Evolutionary conservation across 1,284 basidiomycete species (phyloP).

Genomic region (Rhodofomes roseus): DNA sequence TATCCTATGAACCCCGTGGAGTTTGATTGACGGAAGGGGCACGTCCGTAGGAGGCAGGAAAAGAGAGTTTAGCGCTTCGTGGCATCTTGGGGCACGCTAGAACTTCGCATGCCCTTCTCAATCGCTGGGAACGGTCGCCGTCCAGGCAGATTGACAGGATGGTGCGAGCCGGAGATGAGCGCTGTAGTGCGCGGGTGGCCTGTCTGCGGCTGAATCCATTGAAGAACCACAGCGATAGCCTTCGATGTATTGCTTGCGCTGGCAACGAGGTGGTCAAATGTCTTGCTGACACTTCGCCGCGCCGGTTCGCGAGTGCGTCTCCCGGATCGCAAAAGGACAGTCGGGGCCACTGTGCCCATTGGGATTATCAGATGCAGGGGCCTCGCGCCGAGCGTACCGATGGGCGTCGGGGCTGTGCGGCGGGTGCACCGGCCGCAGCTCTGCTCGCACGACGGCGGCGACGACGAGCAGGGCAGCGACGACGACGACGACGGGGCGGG

Average conservation of each 20-base stretch:
- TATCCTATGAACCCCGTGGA: conserved; percentile 3
- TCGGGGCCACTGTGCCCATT: background rate
- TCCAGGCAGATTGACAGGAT: background rate
- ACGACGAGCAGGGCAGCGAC: background rate
- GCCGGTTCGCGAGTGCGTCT: conserved; percentile 4
- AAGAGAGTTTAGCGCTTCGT: conserved; percentile 9
- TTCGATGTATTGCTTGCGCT: conserved; percentile 6
- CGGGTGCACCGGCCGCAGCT: background rate
- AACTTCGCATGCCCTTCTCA: conserved; percentile 1
- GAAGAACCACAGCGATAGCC: background rate
- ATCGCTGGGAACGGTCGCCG: conserved; percentile 7
- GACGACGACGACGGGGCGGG: background rate
- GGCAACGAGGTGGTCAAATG: conserved; percentile 11
- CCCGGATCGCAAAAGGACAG: conserved; percentile 2
- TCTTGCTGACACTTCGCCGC: conserved; percentile 1
- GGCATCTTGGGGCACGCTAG: conserved; percentile 3
- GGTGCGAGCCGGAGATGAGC: conserved; percentile 6
- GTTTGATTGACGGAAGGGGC: conserved; percentile 9
- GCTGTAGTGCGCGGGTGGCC: background rate
- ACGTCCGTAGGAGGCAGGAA: conserved; percentile 6
- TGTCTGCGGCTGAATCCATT: background rate
- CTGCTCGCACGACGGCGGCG: background rate
- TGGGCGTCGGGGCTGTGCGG: background rate
- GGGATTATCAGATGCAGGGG: background rate
- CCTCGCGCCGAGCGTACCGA: conserved; percentile 4